Evolutionary conservation across 1,284 basidiomycete genomes (phyloP), one percentile per base, ranked within the genome.

Genomic region (Sporisorium sorghi): DNA sequence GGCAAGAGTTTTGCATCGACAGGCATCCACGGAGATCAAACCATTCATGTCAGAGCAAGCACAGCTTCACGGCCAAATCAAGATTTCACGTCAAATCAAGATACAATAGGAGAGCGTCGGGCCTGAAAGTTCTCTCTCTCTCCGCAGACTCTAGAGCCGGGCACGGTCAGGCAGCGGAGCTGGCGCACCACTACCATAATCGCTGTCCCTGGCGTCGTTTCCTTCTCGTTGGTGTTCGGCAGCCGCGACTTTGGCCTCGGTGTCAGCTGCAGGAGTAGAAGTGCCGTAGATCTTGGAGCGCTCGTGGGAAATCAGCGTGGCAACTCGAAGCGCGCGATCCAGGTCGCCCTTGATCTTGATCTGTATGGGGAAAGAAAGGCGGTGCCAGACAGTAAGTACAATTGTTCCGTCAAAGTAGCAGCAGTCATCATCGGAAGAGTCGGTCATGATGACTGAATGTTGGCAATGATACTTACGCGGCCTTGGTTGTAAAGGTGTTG

Each of bases 261-360:
- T 42, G 26, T 48, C 23, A 6, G 52, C 26, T n/a, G 71, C 44
- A 23, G 73, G 68, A 5, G 62, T 24, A 14, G 71, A 37, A 2
- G 59, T 56, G 32, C 71, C 73, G 58, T 73, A 83, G 46, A 84
- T 69, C 59, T 79, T 77, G 35, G 73, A 73, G 11, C 81, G 77
- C 65, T 84, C 80, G 57, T 81, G 76, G n/a, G 64, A 65, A 33
- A 84, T 55, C 17, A 84, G 56, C 3, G 65, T 62, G 21, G 77
- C 47, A 39, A 82, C 63, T 35, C 65, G 49, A 33, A 81, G 61
- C 0, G 81, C 78, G 8, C 69, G 58, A 50, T 82, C 79, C n/a
- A 82, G 60, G 56, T 81, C 69, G 24, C 81, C 81, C 14, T 63
- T 60, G 58, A 83, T 74, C 63, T 79, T 78, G 67, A 83, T 77